Evolutionary conservation across 768 basidiomycete genomes (phyloP).

Genomic region (Tylopilus plumbeoviolaceoides): DNA sequence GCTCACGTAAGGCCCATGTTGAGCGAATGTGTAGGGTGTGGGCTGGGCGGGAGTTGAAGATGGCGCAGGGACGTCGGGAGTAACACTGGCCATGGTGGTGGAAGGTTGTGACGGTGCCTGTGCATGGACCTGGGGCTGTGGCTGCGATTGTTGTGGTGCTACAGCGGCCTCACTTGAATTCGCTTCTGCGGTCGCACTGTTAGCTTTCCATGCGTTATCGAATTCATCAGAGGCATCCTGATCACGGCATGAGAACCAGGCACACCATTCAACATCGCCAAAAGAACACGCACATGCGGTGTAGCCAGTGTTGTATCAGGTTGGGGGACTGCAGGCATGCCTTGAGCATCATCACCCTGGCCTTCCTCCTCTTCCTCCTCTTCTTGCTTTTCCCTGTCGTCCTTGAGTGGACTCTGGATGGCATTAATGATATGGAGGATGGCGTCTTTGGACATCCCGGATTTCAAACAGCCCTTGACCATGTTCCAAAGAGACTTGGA

Average conservation of each 20-base stretch:
- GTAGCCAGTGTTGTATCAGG: conserved; percentile 23
- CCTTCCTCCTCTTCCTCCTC: conserved; percentile 35
- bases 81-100: conserved; percentile 16
- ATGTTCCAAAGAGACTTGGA: conserved; percentile 71
- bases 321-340: conserved; percentile 19
- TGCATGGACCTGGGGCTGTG: conserved; percentile 15
- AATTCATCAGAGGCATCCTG: conserved; percentile 51
- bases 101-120: conserved; percentile 19
- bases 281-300: conserved; percentile 23
- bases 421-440: conserved; percentile 56
- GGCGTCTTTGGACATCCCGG: conserved; percentile 58
- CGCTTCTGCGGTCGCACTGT: conserved; percentile 39
- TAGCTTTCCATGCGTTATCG: conserved; percentile 60
- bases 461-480: conserved; percentile 53
- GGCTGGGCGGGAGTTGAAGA: conserved; percentile 26
- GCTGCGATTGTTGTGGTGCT: conserved; percentile 19
- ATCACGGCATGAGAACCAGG: conserved; percentile 10
- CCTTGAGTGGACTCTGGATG: conserved; percentile 43
- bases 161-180: conserved; percentile 21
- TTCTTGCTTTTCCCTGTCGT: conserved; percentile 34
- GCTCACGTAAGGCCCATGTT: too few relatives aligned
- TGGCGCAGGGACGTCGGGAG: conserved; percentile 17
- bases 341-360: conserved; percentile 29
- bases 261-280: not conserved
- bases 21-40: conserved; percentile 28